A percentile compares a stretch with the other conserved stretches of the same genome.
Conservation (phyloP, 768 basidiomycete genomes). For the Podaxis mareebaensis region DNA sequence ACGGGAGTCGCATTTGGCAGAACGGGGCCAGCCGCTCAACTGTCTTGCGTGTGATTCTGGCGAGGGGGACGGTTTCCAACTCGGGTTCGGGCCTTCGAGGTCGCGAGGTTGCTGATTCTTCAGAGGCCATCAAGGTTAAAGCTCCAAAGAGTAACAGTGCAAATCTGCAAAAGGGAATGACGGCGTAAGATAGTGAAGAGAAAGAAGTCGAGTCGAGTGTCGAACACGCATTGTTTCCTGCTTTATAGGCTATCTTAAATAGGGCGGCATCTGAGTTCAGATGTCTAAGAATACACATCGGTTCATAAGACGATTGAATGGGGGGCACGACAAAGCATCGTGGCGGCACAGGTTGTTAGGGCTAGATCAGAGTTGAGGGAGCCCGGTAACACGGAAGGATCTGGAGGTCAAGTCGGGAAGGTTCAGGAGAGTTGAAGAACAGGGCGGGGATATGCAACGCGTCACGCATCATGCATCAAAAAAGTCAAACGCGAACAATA, state of each 20-base stretch:
- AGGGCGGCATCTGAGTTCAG: neutral
- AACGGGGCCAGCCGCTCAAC: constrained; percentile 19
- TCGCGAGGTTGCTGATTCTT: neutral
- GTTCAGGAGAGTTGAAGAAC: neutral
- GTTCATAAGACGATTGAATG: constrained; percentile 1
- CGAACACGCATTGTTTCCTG: neutral
- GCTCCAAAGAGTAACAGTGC: neutral
- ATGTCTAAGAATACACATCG: neutral
- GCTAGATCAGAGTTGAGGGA: neutral
- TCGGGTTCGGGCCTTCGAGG: constrained; percentile 12
- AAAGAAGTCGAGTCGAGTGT: neutral
- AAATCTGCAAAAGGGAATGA: neutral
- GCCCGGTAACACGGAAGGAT: neutral
- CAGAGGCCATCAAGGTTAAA: neutral
- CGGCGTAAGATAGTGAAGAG: neutral
- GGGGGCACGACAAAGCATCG: constrained; percentile 11
- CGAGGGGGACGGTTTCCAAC: constrained; percentile 9
- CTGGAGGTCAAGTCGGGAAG: neutral
- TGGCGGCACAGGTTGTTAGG: neutral
- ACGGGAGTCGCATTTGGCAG: constrained; percentile 18
- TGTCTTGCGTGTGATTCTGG: constrained; percentile 13
- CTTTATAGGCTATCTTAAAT: constrained; percentile 9
- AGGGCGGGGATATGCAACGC: neutral
- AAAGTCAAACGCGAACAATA: neutral
- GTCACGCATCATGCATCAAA: neutral